These are phyloP conservation scores for Neodidymelliopsis sp. DNA, from an alignment of 2,329 filamentous ascomycete genomes.

Conservation along the genomic window DNA sequence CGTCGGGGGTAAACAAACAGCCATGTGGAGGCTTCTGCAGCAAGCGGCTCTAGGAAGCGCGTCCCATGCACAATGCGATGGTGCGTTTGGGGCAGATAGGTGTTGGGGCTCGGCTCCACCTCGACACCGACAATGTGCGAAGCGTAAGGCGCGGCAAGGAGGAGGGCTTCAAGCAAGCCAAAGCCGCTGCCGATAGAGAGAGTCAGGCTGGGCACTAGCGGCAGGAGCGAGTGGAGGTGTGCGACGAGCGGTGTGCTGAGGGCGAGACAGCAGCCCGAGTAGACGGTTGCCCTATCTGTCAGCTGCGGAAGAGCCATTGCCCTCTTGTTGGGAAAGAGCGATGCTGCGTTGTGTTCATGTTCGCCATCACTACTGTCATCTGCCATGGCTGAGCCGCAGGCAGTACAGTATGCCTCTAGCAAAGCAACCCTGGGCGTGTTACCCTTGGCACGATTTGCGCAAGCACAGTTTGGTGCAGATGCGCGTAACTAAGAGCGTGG, in stretches of 20 bases:
- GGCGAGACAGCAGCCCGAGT: constrained; percentile 48
- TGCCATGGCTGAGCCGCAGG: too few relatives aligned
- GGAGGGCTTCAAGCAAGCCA: constrained; percentile 58
- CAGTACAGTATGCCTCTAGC: too few relatives aligned
- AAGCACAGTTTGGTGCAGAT: too few relatives aligned
- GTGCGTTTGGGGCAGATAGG: constrained; percentile 52
- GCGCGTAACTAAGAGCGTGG: too few relatives aligned
- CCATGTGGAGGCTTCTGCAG: constrained; percentile 54
- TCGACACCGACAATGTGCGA: constrained; percentile 57
- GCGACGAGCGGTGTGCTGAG: constrained; percentile 43
- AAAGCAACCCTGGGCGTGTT: too few relatives aligned
- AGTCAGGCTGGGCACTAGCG: constrained; percentile 27
- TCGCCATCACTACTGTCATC: constrained; percentile 8
- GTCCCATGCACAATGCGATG: constrained; percentile 56
- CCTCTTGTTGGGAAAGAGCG: neutral
- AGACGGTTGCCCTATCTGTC: constrained; percentile 26
- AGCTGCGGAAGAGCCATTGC: constrained; percentile 24
- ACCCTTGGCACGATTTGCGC: too few relatives aligned
- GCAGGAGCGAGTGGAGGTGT: constrained; percentile 34
- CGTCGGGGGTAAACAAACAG: constrained; percentile 63
- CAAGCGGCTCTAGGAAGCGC: constrained; percentile 53
- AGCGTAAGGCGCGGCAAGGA: constrained; percentile 33
- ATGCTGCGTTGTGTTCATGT: constrained; percentile 5
- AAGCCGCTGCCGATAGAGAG: constrained; percentile 61
- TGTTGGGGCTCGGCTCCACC: constrained; percentile 55